phyloP scores from a whole-genome alignment of 495 filamentous ascomycete species.

The Podospora comata region DNA sequence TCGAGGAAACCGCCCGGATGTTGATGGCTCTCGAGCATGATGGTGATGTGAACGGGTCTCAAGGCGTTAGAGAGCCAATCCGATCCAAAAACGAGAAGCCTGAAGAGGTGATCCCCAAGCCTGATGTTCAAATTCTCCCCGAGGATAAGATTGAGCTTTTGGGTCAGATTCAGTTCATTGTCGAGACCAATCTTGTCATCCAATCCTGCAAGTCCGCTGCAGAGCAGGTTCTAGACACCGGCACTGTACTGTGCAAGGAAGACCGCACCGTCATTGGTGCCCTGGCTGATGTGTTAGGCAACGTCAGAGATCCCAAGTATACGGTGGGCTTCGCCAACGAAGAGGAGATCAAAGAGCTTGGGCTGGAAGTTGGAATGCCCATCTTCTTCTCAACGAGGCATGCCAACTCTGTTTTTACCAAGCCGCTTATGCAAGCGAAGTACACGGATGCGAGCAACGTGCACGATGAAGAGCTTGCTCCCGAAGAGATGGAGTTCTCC shows the following conservation, averaged over 20 bases:
- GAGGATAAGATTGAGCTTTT: constrained; percentile 73
- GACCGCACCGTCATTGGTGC: constrained; percentile 72
- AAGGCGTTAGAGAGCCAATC: constrained; percentile 49
- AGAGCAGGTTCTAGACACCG: constrained; percentile 75
- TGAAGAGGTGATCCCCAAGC: constrained; percentile 66
- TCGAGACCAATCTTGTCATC: constrained; percentile 62
- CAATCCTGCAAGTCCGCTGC: constrained; percentile 76
- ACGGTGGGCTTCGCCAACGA: constrained; percentile 65
- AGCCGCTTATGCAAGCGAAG: constrained; percentile 70
- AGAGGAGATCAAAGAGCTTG: constrained; percentile 62
- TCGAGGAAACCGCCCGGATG: constrained; percentile 74
- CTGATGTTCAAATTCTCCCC: constrained; percentile 66
- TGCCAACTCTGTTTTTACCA: constrained; percentile 78
- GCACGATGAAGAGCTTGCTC: constrained; percentile 85
- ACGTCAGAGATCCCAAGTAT: constrained; percentile 79
- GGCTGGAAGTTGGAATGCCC: constrained; percentile 59
- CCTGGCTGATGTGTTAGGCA: constrained; percentile 75
- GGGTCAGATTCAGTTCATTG: constrained; percentile 66
- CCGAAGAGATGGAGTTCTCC: constrained; percentile 87
- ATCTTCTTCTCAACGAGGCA: constrained; percentile 76
- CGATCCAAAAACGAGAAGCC: constrained; percentile 71
- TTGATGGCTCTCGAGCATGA: constrained; percentile 74
- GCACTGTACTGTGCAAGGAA: constrained; percentile 78
- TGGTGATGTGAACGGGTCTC: constrained; percentile 52
- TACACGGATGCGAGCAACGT: constrained; percentile 90